A percentile compares a stretch with the other conserved stretches of the same genome.
Evolutionary conservation across 495 filamentous ascomycete species (phyloP).

Genomic region (Saxispiralis lemnorum): DNA sequence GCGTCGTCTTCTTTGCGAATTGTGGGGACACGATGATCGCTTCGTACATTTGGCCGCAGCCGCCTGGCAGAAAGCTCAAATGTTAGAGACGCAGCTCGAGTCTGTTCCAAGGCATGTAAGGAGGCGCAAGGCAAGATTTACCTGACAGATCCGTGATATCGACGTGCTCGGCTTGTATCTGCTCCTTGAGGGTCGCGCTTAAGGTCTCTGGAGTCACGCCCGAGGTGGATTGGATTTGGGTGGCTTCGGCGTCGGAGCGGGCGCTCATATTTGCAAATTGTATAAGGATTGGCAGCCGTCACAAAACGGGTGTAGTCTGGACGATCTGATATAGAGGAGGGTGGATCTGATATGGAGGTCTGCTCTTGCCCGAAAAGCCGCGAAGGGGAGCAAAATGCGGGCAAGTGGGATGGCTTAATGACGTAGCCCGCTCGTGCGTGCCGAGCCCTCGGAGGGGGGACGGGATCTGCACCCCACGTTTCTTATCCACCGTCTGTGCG

Average conservation of each 20-base stretch:
- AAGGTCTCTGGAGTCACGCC: conserved; percentile 55
- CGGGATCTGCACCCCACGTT: no score
- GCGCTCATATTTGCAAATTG: conserved; percentile 17
- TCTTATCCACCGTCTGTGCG: not conserved
- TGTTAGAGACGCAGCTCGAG: not conserved
- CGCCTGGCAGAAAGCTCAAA: conserved; percentile 35
- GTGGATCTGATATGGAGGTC: no score
- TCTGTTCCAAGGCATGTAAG: conserved; percentile 2
- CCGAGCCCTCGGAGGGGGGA: no score
- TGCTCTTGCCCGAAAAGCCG: no score
- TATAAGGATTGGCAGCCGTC: not conserved
- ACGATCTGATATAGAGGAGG: not conserved
- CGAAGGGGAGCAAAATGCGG: no score
- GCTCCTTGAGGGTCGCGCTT: conserved; percentile 47
- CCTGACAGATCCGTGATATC: conserved; percentile 88
- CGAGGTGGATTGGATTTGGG: conserved; percentile 24
- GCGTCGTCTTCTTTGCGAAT: conserved; percentile 71
- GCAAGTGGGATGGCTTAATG: no score
- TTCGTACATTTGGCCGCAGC: conserved; percentile 90
- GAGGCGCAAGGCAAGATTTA: conserved; percentile 25
- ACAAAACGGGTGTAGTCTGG: not conserved
- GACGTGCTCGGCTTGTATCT: conserved; percentile 65
- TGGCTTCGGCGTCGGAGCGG: conserved; percentile 30
- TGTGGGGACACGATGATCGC: conserved; percentile 76
- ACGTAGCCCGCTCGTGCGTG: no score